A percentile compares a stretch with the other conserved stretches of the same genome.
Conservation (phyloP, 352 stramenopile genomes). For the Globisporangium paddicum region DNA sequence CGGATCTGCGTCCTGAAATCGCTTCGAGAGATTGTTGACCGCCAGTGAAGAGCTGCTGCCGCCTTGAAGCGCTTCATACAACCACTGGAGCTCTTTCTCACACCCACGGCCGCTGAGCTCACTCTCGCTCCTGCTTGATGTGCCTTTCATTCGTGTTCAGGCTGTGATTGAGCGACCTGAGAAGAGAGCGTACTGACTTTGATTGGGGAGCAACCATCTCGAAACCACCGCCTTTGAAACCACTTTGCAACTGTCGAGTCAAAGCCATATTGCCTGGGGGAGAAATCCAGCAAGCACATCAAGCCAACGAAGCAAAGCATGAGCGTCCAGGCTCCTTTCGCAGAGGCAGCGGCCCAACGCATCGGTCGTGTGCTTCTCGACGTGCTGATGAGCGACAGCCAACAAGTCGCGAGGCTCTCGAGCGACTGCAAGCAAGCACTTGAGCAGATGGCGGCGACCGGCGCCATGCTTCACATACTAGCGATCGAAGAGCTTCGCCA, state of each 20-base stretch:
- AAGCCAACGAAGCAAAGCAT: background rate
- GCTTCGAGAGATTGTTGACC: constrained; percentile 5
- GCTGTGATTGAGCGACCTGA: no score
- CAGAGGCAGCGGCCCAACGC: background rate
- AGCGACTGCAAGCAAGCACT: constrained; percentile 1
- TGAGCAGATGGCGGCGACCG: constrained; percentile 1
- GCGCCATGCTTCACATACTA: background rate
- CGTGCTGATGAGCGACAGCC: background rate
- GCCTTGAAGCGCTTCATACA: background rate
- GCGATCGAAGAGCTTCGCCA: background rate
- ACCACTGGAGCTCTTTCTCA: background rate
- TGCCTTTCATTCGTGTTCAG: background rate
- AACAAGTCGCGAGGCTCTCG: background rate
- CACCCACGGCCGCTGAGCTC: background rate
- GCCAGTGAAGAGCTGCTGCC: background rate
- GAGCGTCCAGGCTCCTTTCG: background rate
- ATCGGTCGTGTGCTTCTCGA: background rate
- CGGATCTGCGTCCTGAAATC: constrained; percentile 15
- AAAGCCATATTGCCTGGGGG: no score
- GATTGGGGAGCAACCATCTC: no score
- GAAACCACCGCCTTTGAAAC: no score
- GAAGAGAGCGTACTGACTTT: no score
- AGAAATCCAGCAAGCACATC: background rate
- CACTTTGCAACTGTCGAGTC: no score
- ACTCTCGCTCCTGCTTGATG: background rate